phyloP scores from a whole-genome alignment of 352 stramenopile species.

The Phytophthora aleatoria region DNA sequence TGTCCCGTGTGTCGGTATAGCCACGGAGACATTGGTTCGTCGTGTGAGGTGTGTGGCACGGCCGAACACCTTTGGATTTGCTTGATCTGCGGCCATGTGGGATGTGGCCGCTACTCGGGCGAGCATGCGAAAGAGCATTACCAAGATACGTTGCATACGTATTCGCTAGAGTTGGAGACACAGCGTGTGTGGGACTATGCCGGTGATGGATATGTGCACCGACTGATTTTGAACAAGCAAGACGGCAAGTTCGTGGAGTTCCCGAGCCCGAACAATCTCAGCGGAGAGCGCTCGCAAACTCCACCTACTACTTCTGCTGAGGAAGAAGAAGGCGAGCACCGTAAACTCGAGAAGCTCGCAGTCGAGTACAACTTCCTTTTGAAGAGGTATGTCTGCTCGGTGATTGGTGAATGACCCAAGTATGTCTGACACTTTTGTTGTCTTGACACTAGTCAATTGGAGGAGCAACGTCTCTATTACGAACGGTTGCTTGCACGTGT shows the following conservation, averaged over 20 bases:
- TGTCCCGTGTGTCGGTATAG: constrained; percentile 97
- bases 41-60: constrained; percentile 94
- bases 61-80: constrained; percentile 96
- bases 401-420: neutral
- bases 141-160: constrained; percentile 93
- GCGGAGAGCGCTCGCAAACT: constrained; percentile 72
- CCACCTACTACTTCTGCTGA: constrained; percentile 70
- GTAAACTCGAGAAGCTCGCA: constrained; percentile 96
- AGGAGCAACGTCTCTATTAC: constrained; percentile 95
- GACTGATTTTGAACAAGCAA: constrained; percentile 90
- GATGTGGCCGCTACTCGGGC: constrained; percentile 95
- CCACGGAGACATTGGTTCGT: constrained; percentile 92
- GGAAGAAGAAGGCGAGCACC: constrained; percentile 92
- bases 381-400: constrained; percentile 72
- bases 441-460: constrained; percentile 81
- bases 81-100: constrained; percentile 95
- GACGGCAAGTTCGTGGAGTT: constrained; percentile 97
- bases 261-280: constrained; percentile 78
- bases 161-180: constrained; percentile 95
- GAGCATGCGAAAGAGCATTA: constrained; percentile 96
- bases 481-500: constrained; percentile 76
- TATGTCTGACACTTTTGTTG: constrained; percentile 1
- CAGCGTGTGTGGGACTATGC: constrained; percentile 97
- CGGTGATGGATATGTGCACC: constrained; percentile 88
- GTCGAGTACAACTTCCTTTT: constrained; percentile 97